A percentile compares a stretch with the other conserved stretches of the same genome.
These are phyloP conservation scores for Calocybe cyanea DNA, from an alignment of 768 basidiomycete genomes.

Conservation along the genomic window DNA sequence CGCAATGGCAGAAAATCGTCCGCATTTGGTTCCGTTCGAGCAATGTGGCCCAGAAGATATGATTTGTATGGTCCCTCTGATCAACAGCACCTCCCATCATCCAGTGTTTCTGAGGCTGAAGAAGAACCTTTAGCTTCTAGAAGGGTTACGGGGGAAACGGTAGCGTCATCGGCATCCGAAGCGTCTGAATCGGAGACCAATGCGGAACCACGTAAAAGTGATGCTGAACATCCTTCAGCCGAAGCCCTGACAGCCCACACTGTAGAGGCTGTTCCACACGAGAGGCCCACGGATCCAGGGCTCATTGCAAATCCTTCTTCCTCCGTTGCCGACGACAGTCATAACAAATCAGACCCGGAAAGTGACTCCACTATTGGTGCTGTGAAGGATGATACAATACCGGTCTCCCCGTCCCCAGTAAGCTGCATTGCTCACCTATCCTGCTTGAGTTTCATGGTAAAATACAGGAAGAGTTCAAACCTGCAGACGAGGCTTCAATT, in stretches of 20 bases:
- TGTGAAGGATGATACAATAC: conserved; percentile 26
- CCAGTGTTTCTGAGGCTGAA: conserved; percentile 72
- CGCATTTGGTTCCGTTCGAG: conserved; percentile 65
- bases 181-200: conserved; percentile 60
- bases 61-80: conserved; percentile 54
- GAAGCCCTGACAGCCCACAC: not conserved
- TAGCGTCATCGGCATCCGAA: conserved; percentile 69
- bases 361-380: conserved; percentile 86
- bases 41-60: conserved; percentile 66
- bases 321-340: conserved; percentile 10
- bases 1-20: conserved; percentile 52
- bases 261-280: conserved; percentile 3
- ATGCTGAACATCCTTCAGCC: not conserved
- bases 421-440: conserved; percentile 6
- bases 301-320: conserved; percentile 7
- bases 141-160: conserved; percentile 50
- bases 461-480: conserved; percentile 17
- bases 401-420: conserved; percentile 22
- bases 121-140: conserved; percentile 47
- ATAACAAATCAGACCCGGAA: conserved; percentile 57
- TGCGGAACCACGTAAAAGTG: conserved; percentile 17
- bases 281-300: conserved; percentile 7
- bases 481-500: conserved; percentile 21
- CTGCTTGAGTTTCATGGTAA: not conserved
- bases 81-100: conserved; percentile 52